Evolutionary conservation across 345 rosid genomes (phyloP), one percentile per base, ranked within the genome.

Genomic region (Streptanthus diversifolius): DNA sequence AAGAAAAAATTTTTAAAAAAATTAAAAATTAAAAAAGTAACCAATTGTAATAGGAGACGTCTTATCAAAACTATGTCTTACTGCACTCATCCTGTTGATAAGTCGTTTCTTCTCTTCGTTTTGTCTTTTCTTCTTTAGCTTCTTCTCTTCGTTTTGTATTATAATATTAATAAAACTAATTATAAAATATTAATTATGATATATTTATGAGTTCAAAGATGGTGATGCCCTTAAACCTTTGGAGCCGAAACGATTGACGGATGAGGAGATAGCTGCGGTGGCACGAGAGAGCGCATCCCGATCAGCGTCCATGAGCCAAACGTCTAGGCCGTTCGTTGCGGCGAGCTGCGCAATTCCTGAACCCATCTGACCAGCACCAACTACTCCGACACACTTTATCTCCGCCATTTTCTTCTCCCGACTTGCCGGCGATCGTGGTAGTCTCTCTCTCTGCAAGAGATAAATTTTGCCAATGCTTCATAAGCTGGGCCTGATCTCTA

Each of bases 361-460:
- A n/a, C 97, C 97, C 97, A 91, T 93, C 53, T 90, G 98, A 30
- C 98, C 97, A 73, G 88, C 74, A 33, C 97, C 96, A 5, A 93
- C 81, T 66, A 89, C 96, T 29, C 86, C 97, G 2, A 93, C 76
- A 33, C 65, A 67, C 84, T 83, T 83, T 3, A 75, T 71, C 77
- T 81, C 85, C 30, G 60, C 83, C 93, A 76, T 83, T 6, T 65
- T 48, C 29, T 44, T 69, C 61, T 30, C 47, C 25, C 40, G n/a
- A 37, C 3, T 45, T 66, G 14, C 71, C 80, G 45, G 65, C 21
- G 74, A 53, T 70, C 33, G 18, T n/a, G 8, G 5, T 19, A 47
- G n/a, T 41, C 47, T 29, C 54, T 70, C 36, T 63, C 15, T 43
- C 49, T 36, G 27, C 43, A 33, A 55, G 17, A 53, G 51, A 65